Percentiles rank a stretch among this genome's conserved stretches.
Evolutionary conservation across 2,329 filamentous ascomycete genomes (phyloP).

Genomic region (Microdochium bolleyi): DNA sequence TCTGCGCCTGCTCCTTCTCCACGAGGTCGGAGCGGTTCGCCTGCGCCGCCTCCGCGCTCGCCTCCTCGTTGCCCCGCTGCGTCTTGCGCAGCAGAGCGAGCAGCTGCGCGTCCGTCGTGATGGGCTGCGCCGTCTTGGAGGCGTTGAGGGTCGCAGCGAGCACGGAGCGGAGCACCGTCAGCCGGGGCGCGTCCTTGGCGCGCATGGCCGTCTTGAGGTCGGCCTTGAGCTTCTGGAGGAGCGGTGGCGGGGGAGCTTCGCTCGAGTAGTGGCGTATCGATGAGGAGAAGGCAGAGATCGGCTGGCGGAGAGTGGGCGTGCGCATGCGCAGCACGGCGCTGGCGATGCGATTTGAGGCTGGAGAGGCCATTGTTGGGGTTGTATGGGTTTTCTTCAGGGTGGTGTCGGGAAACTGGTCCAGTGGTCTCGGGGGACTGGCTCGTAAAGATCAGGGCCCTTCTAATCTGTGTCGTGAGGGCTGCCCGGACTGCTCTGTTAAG

Average conservation of each 20-base stretch:
- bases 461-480: no score
- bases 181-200: conserved; percentile 53
- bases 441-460: no score
- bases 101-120: conserved; percentile 62
- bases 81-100: conserved; percentile 60
- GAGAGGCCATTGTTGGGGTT: neutral
- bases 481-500: no score
- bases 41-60: conserved; percentile 53
- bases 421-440: no score
- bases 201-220: conserved; percentile 62
- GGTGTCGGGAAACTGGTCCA: no score
- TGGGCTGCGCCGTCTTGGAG: conserved; percentile 63
- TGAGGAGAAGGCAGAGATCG: conserved; percentile 8
- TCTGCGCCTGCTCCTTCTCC: conserved; percentile 61
- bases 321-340: neutral
- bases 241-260: conserved; percentile 30
- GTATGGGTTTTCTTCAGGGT: no score
- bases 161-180: conserved; percentile 61
- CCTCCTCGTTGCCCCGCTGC: conserved; percentile 46
- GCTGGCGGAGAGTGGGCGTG: neutral
- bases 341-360: neutral
- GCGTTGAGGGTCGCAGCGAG: conserved; percentile 67
- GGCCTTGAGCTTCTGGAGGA: conserved; percentile 44
- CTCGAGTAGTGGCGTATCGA: conserved; percentile 19
- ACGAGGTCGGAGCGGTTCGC: conserved; percentile 62